Evolutionary conservation across 495 filamentous ascomycete genomes (phyloP).

Genomic region (Lasiosphaeriaceae sp.): DNA sequence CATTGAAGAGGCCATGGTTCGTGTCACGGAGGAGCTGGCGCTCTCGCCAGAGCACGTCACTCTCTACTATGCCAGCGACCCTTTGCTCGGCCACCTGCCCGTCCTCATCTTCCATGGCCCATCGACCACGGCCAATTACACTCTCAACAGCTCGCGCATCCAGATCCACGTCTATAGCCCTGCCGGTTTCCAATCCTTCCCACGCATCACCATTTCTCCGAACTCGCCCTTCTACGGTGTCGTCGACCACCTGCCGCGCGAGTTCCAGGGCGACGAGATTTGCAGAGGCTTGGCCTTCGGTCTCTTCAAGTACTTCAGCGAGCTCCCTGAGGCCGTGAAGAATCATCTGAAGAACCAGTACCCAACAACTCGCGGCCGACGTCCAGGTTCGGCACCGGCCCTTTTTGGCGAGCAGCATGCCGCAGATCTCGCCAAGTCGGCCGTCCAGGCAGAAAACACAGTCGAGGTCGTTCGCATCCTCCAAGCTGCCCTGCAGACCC

Average conservation of each 20-base stretch:
- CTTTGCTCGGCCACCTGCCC: slow-evolving; percentile 65
- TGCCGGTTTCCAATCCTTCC: slow-evolving; percentile 81
- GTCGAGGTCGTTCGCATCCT: slow-evolving; percentile 67
- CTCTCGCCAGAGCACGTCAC: slow-evolving; percentile 72
- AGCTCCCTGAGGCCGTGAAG: slow-evolving; percentile 75
- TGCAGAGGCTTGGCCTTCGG: slow-evolving; percentile 86
- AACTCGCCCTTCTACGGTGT: slow-evolving; percentile 92
- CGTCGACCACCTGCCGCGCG: slow-evolving; percentile 85
- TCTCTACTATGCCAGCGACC: slow-evolving; percentile 78
- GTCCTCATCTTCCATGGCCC: slow-evolving; percentile 83
- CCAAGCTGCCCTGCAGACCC: slow-evolving; percentile 66
- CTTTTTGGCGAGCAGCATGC: slow-evolving; percentile 92
- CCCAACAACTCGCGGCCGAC: slow-evolving; percentile 42
- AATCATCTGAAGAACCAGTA: slow-evolving; percentile 50
- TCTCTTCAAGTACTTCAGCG: slow-evolving; percentile 86
- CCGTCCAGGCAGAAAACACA: slow-evolving; percentile 73
- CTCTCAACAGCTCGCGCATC: slow-evolving; percentile 82
- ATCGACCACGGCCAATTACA: slow-evolving; percentile 77
- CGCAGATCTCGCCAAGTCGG: slow-evolving; percentile 78
- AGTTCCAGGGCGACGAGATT: slow-evolving; percentile 89
- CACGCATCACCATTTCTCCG: slow-evolving; percentile 86
- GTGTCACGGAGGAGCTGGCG: slow-evolving; percentile 59
- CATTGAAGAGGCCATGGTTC: slow-evolving; percentile 58
- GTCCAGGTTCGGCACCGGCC: slow-evolving; percentile 55
- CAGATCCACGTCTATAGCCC: slow-evolving; percentile 88